phyloP scores from a whole-genome alignment of 2,329 filamentous ascomycete genomes.

The Colletotrichum navitas region DNA sequence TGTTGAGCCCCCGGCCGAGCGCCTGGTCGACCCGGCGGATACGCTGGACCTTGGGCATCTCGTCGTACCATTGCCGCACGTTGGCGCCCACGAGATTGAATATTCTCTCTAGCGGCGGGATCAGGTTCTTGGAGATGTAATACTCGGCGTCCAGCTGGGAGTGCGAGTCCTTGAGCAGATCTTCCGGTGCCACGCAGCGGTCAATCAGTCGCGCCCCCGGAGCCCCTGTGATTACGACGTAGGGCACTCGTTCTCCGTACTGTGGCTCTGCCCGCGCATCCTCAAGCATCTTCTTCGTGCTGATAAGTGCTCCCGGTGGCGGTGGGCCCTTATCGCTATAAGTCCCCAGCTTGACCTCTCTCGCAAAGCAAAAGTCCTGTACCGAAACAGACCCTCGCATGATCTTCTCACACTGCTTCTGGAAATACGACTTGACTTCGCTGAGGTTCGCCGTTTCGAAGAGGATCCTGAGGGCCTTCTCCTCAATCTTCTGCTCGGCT shows the following conservation, averaged over 20 bases:
- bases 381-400: constrained; percentile 89
- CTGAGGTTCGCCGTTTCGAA: constrained; percentile 93
- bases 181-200: constrained; percentile 89
- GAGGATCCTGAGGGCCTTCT: constrained; percentile 87
- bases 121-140: constrained; percentile 95
- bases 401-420: constrained; percentile 90
- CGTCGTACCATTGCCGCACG: constrained; percentile 91
- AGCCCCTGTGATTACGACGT: constrained; percentile 90
- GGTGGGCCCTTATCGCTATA: constrained; percentile 86
- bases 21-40: constrained; percentile 71
- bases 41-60: constrained; percentile 92
- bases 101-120: constrained; percentile 94
- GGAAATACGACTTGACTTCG: constrained; percentile 90
- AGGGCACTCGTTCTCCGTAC: constrained; percentile 94
- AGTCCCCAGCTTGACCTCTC: constrained; percentile 89
- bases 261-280: constrained; percentile 92
- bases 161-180: constrained; percentile 80
- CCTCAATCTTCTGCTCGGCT: constrained; percentile 96
- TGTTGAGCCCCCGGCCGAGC: constrained; percentile 48
- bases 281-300: constrained; percentile 85
- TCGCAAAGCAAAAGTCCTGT: constrained; percentile 96
- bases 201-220: constrained; percentile 89
- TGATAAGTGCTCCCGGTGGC: constrained; percentile 90
- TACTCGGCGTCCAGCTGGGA: constrained; percentile 92
- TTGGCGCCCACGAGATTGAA: constrained; percentile 97